These are phyloP conservation scores for Phytophthora lateralis DNA, from an alignment of 352 stramenopile genomes.

Conservation along the genomic window DNA sequence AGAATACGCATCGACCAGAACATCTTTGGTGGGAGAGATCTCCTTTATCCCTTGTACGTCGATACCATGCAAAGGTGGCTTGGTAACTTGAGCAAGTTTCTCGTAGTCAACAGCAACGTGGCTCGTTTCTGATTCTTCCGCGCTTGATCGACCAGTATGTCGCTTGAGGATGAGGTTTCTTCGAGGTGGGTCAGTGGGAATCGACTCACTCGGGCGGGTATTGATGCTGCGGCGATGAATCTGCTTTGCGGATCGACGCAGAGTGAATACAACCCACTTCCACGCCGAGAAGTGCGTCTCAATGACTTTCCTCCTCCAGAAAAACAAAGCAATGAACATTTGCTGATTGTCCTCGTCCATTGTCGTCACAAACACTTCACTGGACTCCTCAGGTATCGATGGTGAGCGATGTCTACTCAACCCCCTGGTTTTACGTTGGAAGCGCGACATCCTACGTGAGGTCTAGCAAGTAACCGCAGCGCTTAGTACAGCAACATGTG, in stretches of 20 bases:
- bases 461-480: neutral
- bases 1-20: neutral
- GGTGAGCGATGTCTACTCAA: neutral
- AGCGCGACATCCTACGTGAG: neutral
- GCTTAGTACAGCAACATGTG: neutral
- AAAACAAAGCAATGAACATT: constrained; percentile 51
- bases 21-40: neutral
- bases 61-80: neutral
- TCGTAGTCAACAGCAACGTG: neutral
- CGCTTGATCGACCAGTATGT: constrained; percentile 6
- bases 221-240: constrained; percentile 3
- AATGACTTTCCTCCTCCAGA: constrained; percentile 50
- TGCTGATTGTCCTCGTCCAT: constrained; percentile 48
- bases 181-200: neutral
- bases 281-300: constrained; percentile 46
- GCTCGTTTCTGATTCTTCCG: constrained; percentile 12
- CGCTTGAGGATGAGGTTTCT: constrained; percentile 35
- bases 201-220: neutral
- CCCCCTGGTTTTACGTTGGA: neutral
- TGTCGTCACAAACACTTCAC: constrained; percentile 28
- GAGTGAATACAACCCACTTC: constrained; percentile 38
- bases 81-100: neutral
- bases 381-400: constrained; percentile 2
- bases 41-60: neutral
- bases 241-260: constrained; percentile 26